These are phyloP conservation scores for Ophiostoma ips DNA, from an alignment of 2,329 filamentous ascomycete genomes.

Conservation along the genomic window DNA sequence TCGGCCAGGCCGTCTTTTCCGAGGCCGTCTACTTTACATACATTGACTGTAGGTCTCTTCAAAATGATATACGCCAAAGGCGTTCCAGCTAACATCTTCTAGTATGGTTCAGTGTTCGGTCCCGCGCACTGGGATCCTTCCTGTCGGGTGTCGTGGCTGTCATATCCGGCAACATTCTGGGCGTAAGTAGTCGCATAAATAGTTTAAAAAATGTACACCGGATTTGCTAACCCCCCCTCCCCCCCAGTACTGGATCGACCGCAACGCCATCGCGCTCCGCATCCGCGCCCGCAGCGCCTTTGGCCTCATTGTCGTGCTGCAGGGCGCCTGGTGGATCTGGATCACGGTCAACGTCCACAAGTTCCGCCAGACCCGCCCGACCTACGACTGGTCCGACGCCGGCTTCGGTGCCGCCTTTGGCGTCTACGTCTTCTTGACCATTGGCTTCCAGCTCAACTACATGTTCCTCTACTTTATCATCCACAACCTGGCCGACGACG, in stretches of 20 bases:
- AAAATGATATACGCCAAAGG: no score
- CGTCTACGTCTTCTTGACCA: conserved; percentile 52
- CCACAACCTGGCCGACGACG: conserved; percentile 45
- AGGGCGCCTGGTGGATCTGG: conserved; percentile 63
- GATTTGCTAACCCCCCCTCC: conserved; percentile 9
- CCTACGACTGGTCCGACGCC: conserved; percentile 49
- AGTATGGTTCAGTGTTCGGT: conserved; percentile 57
- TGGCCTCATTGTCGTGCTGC: conserved; percentile 36
- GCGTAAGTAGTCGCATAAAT: conserved; percentile 23
- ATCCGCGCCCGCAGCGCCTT: conserved; percentile 42
- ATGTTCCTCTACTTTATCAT: conserved; percentile 62
- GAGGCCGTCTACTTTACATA: conserved; percentile 65
- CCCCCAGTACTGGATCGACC: conserved; percentile 44
- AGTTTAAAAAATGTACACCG: no score
- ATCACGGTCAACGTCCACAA: conserved; percentile 49
- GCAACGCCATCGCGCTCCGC: conserved; percentile 38
- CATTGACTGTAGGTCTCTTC: conserved; percentile 28
- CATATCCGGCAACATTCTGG: conserved; percentile 50
- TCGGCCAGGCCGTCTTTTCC: conserved; percentile 55
- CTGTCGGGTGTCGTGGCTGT: conserved; percentile 54
- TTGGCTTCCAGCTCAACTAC: conserved; percentile 61
- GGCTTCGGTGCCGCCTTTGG: conserved; percentile 55
- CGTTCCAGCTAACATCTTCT: not conserved
- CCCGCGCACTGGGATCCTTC: conserved; percentile 57
- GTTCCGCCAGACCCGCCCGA: conserved; percentile 41